These are phyloP conservation scores for Gossypium bickii DNA, from an alignment of 345 rosid genomes.

Conservation along the genomic window DNA sequence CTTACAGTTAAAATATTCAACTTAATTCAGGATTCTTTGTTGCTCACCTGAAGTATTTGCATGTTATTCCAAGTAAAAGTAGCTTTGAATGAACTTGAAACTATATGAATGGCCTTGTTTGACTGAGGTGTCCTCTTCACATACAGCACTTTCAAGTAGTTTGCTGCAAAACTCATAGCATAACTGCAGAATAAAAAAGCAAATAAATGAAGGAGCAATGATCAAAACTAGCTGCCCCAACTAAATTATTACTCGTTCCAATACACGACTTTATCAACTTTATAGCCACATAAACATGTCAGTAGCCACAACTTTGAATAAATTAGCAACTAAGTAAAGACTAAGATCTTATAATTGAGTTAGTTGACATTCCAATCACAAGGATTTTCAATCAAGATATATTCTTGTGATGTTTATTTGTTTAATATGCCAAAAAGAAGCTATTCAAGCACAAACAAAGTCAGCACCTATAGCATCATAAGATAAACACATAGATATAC, in stretches of 20 bases:
- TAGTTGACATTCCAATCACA: too few species aligned
- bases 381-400: too few species aligned
- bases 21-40: not conserved
- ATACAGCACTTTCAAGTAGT: constrained; percentile 68
- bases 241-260: not conserved
- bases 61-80: constrained; percentile 81
- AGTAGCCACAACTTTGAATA: too few species aligned
- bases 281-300: too few species aligned
- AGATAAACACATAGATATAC: constrained; percentile 11
- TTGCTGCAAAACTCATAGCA: constrained; percentile 73
- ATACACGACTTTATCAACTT: not conserved
- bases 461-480: not conserved
- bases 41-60: constrained; percentile 81
- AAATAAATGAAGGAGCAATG: not conserved
- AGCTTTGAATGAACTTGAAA: constrained; percentile 85
- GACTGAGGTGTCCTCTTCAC: constrained; percentile 74
- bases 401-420: too few species aligned
- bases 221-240: not conserved
- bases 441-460: too few species aligned
- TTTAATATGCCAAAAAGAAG: too few species aligned
- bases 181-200: constrained; percentile 39
- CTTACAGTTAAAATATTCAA: not conserved
- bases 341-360: too few species aligned
- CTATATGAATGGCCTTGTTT: constrained; percentile 69
- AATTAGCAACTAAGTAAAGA: too few species aligned